Percentiles rank a stretch among this genome's conserved stretches.
Conservation (phyloP, 306 rosid species). For the Inga oerstediana region DNA sequence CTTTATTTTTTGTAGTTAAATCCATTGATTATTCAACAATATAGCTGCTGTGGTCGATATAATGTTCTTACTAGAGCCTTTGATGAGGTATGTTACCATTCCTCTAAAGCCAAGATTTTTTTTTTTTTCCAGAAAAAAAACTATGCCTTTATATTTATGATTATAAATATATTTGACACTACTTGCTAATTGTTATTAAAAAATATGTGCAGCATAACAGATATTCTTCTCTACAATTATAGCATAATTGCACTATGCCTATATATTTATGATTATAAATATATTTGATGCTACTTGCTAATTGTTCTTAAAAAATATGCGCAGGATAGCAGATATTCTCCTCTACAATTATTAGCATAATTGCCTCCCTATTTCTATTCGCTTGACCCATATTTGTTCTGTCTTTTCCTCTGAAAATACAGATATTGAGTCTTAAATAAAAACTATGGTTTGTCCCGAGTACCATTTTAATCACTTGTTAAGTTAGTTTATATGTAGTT, state of each 20-base stretch:
- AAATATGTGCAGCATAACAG: background rate
- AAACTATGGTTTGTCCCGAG: background rate
- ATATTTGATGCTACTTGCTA: background rate
- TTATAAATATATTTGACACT: background rate
- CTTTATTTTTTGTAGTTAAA: slow-evolving; percentile 49
- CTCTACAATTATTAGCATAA: slow-evolving; percentile 18
- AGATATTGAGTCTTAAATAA: slow-evolving; percentile 1
- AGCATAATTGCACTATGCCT: background rate
- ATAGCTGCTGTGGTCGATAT: slow-evolving; percentile 28
- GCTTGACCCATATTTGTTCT: background rate
- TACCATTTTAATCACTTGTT: background rate
- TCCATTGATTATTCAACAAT: slow-evolving; percentile 29
- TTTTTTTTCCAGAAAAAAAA: background rate
- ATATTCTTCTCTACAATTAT: slow-evolving; percentile 17
- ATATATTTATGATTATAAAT: slow-evolving; percentile 1
- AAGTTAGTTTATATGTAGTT: slow-evolving; percentile 7
- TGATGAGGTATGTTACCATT: slow-evolving; percentile 48
- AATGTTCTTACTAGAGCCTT: slow-evolving; percentile 47
- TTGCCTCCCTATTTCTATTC: background rate
- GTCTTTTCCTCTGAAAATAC: background rate
- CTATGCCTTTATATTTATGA: background rate
- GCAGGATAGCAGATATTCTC: background rate
- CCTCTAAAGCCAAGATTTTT: background rate
- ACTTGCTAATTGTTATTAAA: background rate
- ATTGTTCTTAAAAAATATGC: background rate